Conservation (phyloP, 495 filamentous ascomycete species). For the Tuber melanosporum region DNA sequence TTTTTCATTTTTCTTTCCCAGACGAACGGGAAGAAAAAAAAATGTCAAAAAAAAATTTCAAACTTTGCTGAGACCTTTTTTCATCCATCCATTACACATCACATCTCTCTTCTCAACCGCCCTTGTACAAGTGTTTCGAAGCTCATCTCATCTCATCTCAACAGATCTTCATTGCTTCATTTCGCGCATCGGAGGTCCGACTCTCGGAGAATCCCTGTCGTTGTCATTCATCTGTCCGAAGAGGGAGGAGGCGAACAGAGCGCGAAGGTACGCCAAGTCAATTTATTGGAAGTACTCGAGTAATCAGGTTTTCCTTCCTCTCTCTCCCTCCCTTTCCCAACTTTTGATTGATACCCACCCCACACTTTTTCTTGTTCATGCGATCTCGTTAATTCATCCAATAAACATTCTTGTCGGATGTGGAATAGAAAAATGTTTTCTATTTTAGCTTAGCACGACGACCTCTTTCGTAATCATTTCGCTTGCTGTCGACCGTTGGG, state of each 20-base stretch:
- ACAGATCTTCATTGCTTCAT: constrained; percentile 38
- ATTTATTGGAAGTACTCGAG: background rate
- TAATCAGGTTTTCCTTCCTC: background rate
- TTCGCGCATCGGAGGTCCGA: constrained; percentile 14
- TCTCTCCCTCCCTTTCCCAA: background rate
- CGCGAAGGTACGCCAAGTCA: background rate
- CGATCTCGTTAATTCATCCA: background rate
- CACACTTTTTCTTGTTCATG: background rate
- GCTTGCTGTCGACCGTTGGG: background rate
- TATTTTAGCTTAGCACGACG: background rate
- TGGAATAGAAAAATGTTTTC: background rate
- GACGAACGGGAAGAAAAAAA: background rate
- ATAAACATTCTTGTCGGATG: background rate
- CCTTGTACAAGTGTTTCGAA: constrained; percentile 6
- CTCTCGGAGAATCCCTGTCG: background rate
- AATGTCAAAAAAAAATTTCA: background rate
- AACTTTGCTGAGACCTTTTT: background rate
- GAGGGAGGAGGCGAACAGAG: background rate
- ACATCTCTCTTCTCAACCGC: background rate
- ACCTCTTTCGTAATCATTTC: background rate
- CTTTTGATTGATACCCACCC: background rate
- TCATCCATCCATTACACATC: background rate
- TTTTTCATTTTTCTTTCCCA: background rate
- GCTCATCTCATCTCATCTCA: constrained; percentile 38
- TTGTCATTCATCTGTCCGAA: background rate